Conservation (phyloP, 148 eudicot species). For the Euryodendron excelsum region DNA sequence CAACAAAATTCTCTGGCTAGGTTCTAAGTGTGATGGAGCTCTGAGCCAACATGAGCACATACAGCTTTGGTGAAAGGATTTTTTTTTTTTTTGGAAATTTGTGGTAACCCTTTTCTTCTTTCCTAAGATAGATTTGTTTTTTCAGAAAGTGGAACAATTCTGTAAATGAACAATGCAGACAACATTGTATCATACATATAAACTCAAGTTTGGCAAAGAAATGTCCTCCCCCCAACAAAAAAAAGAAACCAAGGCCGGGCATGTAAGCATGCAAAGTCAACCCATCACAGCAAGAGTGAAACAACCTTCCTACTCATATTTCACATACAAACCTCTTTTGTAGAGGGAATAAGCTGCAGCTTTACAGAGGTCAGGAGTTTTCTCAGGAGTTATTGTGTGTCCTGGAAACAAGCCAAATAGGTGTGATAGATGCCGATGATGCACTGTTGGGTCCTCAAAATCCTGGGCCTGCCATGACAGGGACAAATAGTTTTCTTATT, state of each 20-base stretch:
- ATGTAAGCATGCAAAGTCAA: no score
- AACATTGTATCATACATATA: no score
- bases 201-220: no score
- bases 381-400: slow-evolving; percentile 55
- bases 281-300: no score
- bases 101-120: background rate
- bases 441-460: slow-evolving; percentile 63
- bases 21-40: background rate
- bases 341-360: slow-evolving; percentile 60
- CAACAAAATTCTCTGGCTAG: background rate
- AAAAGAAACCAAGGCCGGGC: no score
- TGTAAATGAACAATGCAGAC: no score
- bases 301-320: background rate
- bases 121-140: no score
- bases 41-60: background rate
- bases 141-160: no score
- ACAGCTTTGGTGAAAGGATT: background rate
- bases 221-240: no score
- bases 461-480: slow-evolving; percentile 48
- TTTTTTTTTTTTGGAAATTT: background rate
- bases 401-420: slow-evolving; percentile 80
- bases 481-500: background rate
- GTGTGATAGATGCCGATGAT: slow-evolving; percentile 79
- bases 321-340: slow-evolving; percentile 51
- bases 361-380: slow-evolving; percentile 66